phyloP scores from a whole-genome alignment of 192 early-diverging fungal species.

The Backusella luteola region DNA sequence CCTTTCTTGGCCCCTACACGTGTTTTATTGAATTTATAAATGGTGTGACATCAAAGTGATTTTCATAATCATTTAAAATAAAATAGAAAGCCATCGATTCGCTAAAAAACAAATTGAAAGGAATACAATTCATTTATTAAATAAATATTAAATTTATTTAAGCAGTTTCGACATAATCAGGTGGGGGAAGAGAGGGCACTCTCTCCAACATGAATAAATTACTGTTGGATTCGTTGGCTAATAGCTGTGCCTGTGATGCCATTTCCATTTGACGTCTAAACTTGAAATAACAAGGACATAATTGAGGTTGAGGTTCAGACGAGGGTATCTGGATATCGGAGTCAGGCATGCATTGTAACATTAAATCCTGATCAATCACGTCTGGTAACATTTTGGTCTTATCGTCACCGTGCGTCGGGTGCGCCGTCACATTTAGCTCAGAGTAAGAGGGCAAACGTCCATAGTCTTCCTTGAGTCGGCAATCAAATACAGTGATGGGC shows the following conservation, averaged over 20 bases:
- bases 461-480: slow-evolving; percentile 31
- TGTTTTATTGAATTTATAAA: background rate
- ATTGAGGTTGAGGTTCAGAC: background rate
- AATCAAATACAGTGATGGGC: slow-evolving; percentile 27
- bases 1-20: background rate
- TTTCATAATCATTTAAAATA: background rate
- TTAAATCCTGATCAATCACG: slow-evolving; percentile 6
- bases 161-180: slow-evolving; percentile 22
- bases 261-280: slow-evolving; percentile 25
- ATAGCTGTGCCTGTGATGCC: slow-evolving; percentile 11
- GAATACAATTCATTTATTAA: background rate
- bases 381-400: background rate
- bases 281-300: slow-evolving; percentile 22
- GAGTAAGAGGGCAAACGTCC: slow-evolving; percentile 25
- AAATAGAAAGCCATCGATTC: background rate
- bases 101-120: background rate
- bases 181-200: slow-evolving; percentile 23
- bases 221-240: background rate
- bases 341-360: slow-evolving; percentile 15
- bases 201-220: background rate
- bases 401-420: background rate
- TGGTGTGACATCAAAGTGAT: background rate
- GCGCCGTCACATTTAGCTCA: slow-evolving; percentile 16
- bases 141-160: background rate
- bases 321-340: slow-evolving; percentile 1